phyloP scores from a whole-genome alignment of 805 yeast species.

The Nakazawaea populi region DNA sequence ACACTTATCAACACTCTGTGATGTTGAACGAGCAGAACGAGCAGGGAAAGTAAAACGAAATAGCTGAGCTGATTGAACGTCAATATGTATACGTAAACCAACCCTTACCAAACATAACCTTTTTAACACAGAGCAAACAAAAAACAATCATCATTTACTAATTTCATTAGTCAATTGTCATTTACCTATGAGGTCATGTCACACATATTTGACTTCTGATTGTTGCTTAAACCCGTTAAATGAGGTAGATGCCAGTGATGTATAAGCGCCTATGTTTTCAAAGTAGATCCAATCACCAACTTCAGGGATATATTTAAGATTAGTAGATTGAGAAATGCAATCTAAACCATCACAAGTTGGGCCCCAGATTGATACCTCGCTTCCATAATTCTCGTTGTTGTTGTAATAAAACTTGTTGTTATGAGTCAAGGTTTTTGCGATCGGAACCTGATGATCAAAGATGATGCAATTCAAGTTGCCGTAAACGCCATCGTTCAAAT shows the following conservation, averaged over 20 bases:
- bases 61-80: no score
- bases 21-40: background rate
- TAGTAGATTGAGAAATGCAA: conserved; percentile 53
- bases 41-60: background rate
- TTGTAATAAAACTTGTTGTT: conserved; percentile 38
- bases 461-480: conserved; percentile 93
- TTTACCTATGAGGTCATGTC: conserved; percentile 17
- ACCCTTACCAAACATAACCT: background rate
- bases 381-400: conserved; percentile 12
- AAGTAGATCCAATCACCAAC: conserved; percentile 95
- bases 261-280: conserved; percentile 83
- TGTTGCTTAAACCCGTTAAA: conserved; percentile 81
- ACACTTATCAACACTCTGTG: no score
- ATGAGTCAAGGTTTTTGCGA: conserved; percentile 60
- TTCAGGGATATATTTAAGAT: conserved; percentile 52
- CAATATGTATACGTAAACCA: no score
- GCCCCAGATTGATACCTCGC: conserved; percentile 80
- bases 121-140: background rate
- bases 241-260: conserved; percentile 84
- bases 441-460: conserved; percentile 84
- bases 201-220: conserved; percentile 59
- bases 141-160: background rate
- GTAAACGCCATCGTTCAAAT: conserved; percentile 91
- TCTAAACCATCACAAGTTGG: conserved; percentile 98
- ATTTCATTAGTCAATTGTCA: background rate